Conservation (phyloP, 2,329 filamentous ascomycete species). For the Aspergillus uvarum region DNA sequence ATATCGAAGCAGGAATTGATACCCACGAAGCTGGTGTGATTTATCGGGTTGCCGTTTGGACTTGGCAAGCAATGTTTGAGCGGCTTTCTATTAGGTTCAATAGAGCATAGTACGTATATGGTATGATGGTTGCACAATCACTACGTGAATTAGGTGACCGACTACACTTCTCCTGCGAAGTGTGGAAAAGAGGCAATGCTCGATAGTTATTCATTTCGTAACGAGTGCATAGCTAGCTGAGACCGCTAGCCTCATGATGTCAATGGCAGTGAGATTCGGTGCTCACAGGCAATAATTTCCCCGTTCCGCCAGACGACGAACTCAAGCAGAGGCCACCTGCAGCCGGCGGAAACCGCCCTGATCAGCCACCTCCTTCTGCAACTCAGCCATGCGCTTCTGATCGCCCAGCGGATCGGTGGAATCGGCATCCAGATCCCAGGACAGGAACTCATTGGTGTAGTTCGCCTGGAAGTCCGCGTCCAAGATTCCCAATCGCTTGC, state of each 20-base stretch:
- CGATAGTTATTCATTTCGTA: neutral
- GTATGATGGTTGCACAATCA: too few species aligned
- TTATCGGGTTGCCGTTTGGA: too few species aligned
- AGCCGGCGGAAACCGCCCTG: conserved; percentile 59
- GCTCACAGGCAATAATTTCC: too few species aligned
- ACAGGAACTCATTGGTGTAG: conserved; percentile 71
- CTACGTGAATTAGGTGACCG: too few species aligned
- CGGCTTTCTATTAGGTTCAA: too few species aligned
- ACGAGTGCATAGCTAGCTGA: neutral
- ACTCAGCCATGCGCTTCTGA: conserved; percentile 69
- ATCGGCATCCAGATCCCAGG: conserved; percentile 64
- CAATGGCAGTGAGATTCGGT: too few species aligned
- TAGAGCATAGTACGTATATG: too few species aligned
- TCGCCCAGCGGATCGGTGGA: conserved; percentile 68
- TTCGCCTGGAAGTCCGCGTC: conserved; percentile 65
- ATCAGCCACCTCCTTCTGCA: conserved; percentile 66
- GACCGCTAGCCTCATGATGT: neutral
- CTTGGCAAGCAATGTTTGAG: too few species aligned
- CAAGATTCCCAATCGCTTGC: conserved; percentile 69
- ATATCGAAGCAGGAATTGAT: neutral
- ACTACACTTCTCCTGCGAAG: neutral
- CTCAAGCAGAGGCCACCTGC: conserved; percentile 30
- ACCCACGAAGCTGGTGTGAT: neutral
- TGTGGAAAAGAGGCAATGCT: neutral
- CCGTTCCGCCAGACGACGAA: neutral